A percentile compares a stretch with the other conserved stretches of the same genome.
phyloP scores from a whole-genome alignment of 305 asterid genomes.

The Fraxinus xanthoxyloides region DNA sequence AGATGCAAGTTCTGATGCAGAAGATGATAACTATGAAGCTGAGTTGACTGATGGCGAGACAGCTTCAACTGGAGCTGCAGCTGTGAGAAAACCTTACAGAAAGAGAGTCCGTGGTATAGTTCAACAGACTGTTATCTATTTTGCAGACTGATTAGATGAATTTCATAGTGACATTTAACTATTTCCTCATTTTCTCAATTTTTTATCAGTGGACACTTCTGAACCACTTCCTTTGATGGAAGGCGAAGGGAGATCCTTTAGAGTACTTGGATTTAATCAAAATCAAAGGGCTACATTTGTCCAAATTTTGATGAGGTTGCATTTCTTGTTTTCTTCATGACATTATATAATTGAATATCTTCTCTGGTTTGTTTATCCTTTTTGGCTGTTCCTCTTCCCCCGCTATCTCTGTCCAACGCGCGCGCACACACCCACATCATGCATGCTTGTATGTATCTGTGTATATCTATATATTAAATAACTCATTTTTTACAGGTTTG shows the following conservation, averaged over 20 bases:
- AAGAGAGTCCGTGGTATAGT: conserved; percentile 77
- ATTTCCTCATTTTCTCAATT: conserved; percentile 18
- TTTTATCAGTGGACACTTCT: conserved; percentile 53
- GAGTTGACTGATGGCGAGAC: conserved; percentile 82
- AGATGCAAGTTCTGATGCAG: conserved; percentile 93
- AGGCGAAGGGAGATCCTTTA: conserved; percentile 91
- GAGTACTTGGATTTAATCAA: conserved; percentile 90
- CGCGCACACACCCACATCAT: background rate
- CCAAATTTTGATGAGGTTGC: conserved; percentile 89
- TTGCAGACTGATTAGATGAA: conserved; percentile 5
- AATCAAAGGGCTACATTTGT: conserved; percentile 84
- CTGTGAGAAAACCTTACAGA: conserved; percentile 56
- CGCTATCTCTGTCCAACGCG: background rate
- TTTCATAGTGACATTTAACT: conserved; percentile 15
- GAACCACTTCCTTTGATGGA: conserved; percentile 91
- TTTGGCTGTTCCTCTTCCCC: background rate
- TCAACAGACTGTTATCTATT: conserved; percentile 18
- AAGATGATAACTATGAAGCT: conserved; percentile 94
- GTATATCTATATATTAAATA: background rate
- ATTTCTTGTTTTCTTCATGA: conserved; percentile 17
- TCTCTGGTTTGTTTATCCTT: conserved; percentile 15
- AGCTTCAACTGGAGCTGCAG: conserved; percentile 57
- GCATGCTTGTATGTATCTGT: background rate
- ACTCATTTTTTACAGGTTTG: conserved; percentile 52
- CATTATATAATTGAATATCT: conserved; percentile 8